Evolutionary conservation across 2,329 filamentous ascomycete species (phyloP).

Genomic region (Periglandula ipomoeae): DNA sequence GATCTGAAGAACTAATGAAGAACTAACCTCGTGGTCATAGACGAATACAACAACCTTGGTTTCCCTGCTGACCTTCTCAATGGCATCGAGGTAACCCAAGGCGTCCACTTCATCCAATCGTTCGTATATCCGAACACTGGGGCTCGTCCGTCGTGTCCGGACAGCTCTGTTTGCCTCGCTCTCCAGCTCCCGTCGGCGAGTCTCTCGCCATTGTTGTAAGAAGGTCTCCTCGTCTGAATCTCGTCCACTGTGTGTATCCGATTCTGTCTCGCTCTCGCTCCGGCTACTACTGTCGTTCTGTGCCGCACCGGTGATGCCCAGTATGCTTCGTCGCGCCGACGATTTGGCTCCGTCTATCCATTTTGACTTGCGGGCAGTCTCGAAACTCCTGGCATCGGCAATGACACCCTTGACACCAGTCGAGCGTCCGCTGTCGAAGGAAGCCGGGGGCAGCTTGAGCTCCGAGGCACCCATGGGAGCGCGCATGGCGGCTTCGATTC

Average conservation of each 20-base stretch:
- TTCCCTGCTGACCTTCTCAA: constrained; percentile 76
- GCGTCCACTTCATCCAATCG: constrained; percentile 78
- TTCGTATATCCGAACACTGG: constrained; percentile 70
- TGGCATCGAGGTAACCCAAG: constrained; percentile 86
- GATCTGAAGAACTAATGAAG: background rate
- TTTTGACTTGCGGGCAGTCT: constrained; percentile 51
- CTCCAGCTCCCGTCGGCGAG: constrained; percentile 69
- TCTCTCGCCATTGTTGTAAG: constrained; percentile 76
- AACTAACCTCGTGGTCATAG: constrained; percentile 72
- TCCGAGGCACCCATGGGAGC: constrained; percentile 44
- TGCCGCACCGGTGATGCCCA: constrained; percentile 32
- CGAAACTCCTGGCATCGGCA: constrained; percentile 70
- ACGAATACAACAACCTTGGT: constrained; percentile 90
- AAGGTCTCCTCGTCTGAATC: constrained; percentile 70
- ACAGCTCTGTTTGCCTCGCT: constrained; percentile 44
- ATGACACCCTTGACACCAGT: constrained; percentile 85
- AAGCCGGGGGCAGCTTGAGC: constrained; percentile 52
- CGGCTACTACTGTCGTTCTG: constrained; percentile 13
- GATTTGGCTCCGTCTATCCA: constrained; percentile 43
- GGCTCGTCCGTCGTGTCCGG: constrained; percentile 61
- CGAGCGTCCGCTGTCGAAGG: constrained; percentile 58
- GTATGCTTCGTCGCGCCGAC: constrained; percentile 45
- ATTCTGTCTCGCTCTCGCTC: constrained; percentile 38
- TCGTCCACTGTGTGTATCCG: constrained; percentile 32
- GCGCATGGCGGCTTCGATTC: constrained; percentile 57